phyloP scores from a whole-genome alignment of 495 filamentous ascomycete genomes.

The Penicillium samsonianum region DNA sequence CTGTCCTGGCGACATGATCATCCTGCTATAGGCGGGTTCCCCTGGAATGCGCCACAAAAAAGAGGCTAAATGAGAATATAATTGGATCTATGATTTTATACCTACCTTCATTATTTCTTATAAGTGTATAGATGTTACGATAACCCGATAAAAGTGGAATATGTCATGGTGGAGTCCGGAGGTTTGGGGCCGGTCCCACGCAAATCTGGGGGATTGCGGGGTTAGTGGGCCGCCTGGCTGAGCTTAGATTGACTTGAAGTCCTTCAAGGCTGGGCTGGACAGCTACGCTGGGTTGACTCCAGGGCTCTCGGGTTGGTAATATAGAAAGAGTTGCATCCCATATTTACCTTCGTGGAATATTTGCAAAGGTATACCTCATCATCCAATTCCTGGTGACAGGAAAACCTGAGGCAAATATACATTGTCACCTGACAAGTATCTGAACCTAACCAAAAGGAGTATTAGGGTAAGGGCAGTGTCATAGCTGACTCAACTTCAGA shows the following conservation, averaged over 20 bases:
- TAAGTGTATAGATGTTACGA: neutral
- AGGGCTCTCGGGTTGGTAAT: too few relatives aligned
- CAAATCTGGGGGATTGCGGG: conserved; percentile 17
- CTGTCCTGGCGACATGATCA: neutral
- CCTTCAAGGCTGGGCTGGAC: too few relatives aligned
- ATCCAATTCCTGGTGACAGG: neutral
- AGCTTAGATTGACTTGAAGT: conserved; percentile 6
- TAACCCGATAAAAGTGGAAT: conserved; percentile 4
- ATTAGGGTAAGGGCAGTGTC: too few relatives aligned
- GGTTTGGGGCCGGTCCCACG: conserved; percentile 6
- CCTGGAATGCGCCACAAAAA: neutral
- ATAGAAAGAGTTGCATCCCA: too few relatives aligned
- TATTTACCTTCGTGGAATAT: too few relatives aligned
- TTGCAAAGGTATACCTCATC: too few relatives aligned
- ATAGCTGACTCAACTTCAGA: too few relatives aligned
- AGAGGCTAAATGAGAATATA: neutral
- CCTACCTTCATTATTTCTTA: too few relatives aligned
- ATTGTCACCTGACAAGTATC: neutral
- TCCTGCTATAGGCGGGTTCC: neutral
- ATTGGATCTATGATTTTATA: neutral
- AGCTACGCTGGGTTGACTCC: too few relatives aligned
- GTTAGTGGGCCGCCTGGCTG: conserved; percentile 6
- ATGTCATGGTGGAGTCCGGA: neutral
- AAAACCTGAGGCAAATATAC: neutral
- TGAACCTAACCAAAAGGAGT: too few relatives aligned